These are phyloP conservation scores for Kazachstania sp. DNA, from an alignment of 1,139 yeast species.

Conservation along the genomic window DNA sequence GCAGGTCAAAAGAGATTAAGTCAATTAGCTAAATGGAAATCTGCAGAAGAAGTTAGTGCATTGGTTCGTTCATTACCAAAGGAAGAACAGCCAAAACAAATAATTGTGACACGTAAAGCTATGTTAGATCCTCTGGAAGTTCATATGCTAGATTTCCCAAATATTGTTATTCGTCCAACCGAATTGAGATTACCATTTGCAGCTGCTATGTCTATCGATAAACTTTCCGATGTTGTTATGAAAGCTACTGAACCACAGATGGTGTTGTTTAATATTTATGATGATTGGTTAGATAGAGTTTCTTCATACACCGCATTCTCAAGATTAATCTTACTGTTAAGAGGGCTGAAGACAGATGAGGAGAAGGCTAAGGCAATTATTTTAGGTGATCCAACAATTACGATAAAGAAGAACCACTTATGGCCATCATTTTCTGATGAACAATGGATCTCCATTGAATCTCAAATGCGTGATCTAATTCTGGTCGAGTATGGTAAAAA, in stretches of 20 bases:
- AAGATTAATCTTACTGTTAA: slow-evolving; percentile 64
- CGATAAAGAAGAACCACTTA: slow-evolving; percentile 69
- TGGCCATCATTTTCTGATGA: slow-evolving; percentile 90
- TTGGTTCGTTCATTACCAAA: slow-evolving; percentile 78
- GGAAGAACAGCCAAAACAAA: slow-evolving; percentile 91
- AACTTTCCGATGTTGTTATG: slow-evolving; percentile 68
- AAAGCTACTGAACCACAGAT: slow-evolving; percentile 89
- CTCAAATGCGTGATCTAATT: slow-evolving; percentile 79
- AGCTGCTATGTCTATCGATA: slow-evolving; percentile 75
- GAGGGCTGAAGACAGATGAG: slow-evolving; percentile 71
- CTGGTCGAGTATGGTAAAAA: slow-evolving; percentile 77
- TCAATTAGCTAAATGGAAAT: slow-evolving; percentile 94
- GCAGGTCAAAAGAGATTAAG: slow-evolving; percentile 93
- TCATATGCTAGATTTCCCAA: slow-evolving; percentile 94
- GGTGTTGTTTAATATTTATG: slow-evolving; percentile 84
- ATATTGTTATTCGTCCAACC: slow-evolving; percentile 79
- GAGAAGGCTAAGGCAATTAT: slow-evolving; percentile 71
- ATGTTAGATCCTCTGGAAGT: slow-evolving; percentile 93
- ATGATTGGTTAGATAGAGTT: slow-evolving; percentile 81
- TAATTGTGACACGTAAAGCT: slow-evolving; percentile 84
- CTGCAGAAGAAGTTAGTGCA: slow-evolving; percentile 97
- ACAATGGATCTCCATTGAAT: slow-evolving; percentile 88
- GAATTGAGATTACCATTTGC: slow-evolving; percentile 87
- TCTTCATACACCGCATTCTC: slow-evolving; percentile 94
- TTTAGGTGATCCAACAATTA: slow-evolving; percentile 62